These are phyloP conservation scores for Candida dendrica DNA, from an alignment of 805 yeast species.

Conservation along the genomic window DNA sequence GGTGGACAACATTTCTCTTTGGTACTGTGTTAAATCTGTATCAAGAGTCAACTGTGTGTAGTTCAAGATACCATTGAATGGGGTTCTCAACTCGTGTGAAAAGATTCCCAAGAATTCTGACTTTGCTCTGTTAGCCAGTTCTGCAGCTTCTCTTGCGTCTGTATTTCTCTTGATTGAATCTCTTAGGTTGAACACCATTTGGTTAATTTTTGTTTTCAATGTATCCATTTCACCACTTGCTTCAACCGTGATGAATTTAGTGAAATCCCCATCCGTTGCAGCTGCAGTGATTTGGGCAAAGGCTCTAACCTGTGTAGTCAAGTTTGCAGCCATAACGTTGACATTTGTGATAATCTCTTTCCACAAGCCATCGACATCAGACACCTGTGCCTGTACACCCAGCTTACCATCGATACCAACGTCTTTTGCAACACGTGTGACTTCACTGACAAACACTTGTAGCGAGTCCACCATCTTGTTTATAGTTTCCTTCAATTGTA, in stretches of 20 bases:
- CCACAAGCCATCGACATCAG: slow-evolving; percentile 84
- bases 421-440: slow-evolving; percentile 77
- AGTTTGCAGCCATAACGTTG: slow-evolving; percentile 80
- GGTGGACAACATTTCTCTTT: slow-evolving; percentile 78
- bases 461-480: slow-evolving; percentile 84
- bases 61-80: slow-evolving; percentile 84
- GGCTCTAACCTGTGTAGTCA: slow-evolving; percentile 82
- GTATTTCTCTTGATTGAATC: slow-evolving; percentile 83
- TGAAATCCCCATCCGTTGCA: slow-evolving; percentile 87
- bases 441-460: slow-evolving; percentile 77
- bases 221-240: slow-evolving; percentile 76
- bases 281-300: slow-evolving; percentile 87
- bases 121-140: slow-evolving; percentile 74
- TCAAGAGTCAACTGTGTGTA: slow-evolving; percentile 83
- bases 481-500: slow-evolving; percentile 73
- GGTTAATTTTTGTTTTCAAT: slow-evolving; percentile 44
- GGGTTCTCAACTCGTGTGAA: slow-evolving; percentile 79
- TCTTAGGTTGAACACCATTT: slow-evolving; percentile 73
- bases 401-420: slow-evolving; percentile 85
- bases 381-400: slow-evolving; percentile 81
- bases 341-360: slow-evolving; percentile 81
- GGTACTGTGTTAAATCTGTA: slow-evolving; percentile 79
- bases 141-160: slow-evolving; percentile 87
- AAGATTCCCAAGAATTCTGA: slow-evolving; percentile 81
- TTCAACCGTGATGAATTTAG: slow-evolving; percentile 78